phyloP scores from a whole-genome alignment of 805 yeast genomes.

The Torulaspora gathmanii region DNA sequence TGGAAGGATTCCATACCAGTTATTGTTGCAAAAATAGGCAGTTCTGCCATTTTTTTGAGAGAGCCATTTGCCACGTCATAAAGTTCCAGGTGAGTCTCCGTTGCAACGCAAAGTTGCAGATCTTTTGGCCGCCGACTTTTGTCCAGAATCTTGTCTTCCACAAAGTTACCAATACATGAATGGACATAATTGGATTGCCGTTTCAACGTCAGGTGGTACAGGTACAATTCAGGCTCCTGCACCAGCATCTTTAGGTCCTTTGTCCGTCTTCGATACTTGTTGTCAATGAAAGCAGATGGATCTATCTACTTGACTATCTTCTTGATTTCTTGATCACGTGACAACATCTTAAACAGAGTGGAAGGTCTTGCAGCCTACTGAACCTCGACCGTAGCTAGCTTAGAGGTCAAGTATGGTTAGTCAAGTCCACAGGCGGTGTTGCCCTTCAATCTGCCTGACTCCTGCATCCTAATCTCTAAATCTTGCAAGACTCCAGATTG shows the following conservation, averaged over 20 bases:
- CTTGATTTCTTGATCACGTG: not conserved
- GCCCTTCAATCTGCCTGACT: too few relatives aligned
- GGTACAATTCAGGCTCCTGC: conserved; percentile 34
- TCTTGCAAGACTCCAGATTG: not conserved
- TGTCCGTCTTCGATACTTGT: not conserved
- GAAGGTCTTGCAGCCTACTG: not conserved
- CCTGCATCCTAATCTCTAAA: not conserved
- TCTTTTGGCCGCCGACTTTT: conserved; percentile 11
- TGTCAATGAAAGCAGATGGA: not conserved
- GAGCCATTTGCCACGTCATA: conserved; percentile 52
- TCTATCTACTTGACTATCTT: not conserved
- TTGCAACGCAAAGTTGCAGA: conserved; percentile 33
- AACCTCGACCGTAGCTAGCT: not conserved
- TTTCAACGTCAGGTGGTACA: conserved; percentile 70
- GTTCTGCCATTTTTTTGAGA: conserved; percentile 40
- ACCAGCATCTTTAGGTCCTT: conserved; percentile 15
- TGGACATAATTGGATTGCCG: conserved; percentile 49
- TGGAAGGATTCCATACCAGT: conserved; percentile 50
- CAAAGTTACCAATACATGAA: conserved; percentile 66
- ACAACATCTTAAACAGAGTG: not conserved
- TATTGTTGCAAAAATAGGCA: conserved; percentile 55
- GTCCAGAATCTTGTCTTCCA: conserved; percentile 29
- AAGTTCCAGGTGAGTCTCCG: conserved; percentile 30
- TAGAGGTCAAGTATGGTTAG: too few relatives aligned
- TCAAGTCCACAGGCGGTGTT: too few relatives aligned